Evolutionary conservation across 1,139 yeast species (phyloP).

Genomic region (Taiozyma sp.): DNA sequence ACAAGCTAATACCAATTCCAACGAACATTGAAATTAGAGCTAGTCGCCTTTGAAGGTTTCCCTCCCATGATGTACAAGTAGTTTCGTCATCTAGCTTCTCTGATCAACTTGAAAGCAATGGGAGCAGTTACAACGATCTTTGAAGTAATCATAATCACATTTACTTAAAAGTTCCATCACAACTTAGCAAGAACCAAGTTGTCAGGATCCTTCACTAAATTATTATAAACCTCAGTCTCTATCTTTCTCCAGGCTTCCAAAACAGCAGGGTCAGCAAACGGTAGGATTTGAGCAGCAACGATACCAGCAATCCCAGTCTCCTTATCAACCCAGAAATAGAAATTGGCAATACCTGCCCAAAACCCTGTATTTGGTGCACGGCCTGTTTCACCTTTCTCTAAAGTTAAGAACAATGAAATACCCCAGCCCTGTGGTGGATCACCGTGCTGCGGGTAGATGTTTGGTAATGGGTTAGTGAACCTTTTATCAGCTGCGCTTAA

Average conservation of each 20-base stretch:
- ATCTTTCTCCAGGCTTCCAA: constrained; percentile 19
- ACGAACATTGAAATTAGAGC: no score
- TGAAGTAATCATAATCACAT: not conserved
- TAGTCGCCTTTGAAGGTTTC: no score
- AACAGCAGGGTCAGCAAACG: constrained; percentile 27
- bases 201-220: not conserved
- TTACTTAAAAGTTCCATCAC: not conserved
- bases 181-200: not conserved
- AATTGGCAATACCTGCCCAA: constrained; percentile 35
- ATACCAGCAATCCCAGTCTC: constrained; percentile 30
- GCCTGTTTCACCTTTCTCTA: constrained; percentile 25
- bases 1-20: no score
- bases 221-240: constrained; percentile 23
- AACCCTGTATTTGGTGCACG: constrained; percentile 28
- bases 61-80: no score
- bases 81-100: no score
- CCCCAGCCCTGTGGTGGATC: constrained; percentile 24
- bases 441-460: constrained; percentile 14
- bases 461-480: constrained; percentile 11
- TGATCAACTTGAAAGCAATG: no score
- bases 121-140: no score
- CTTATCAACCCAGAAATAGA: constrained; percentile 34
- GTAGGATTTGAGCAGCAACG: constrained; percentile 29
- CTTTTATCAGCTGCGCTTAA: constrained; percentile 5
- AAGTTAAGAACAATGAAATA: constrained; percentile 17